Percentiles rank a stretch among this genome's conserved stretches.
Conservation (phyloP, 768 basidiomycete genomes). For the Pulveroboletus sp. region DNA sequence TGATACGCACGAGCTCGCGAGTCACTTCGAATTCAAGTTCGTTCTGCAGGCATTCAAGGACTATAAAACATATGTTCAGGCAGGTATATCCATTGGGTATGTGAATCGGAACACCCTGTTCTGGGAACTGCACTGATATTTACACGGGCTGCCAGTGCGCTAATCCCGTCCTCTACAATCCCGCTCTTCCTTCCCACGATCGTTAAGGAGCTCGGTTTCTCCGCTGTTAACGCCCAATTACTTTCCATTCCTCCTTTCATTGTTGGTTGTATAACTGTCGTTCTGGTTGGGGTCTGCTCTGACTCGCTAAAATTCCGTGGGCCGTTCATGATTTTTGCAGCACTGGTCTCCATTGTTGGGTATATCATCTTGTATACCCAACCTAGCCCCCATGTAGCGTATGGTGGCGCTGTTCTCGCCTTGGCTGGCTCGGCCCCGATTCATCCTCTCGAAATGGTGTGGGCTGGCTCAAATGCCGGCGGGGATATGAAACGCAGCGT, state of each 20-base stretch:
- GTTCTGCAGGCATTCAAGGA: neutral
- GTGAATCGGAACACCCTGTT: no score
- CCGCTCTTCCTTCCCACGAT: neutral
- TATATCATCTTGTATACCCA: neutral
- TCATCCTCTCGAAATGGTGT: no score
- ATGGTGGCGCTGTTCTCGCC: neutral
- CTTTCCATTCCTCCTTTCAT: neutral
- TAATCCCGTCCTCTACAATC: neutral
- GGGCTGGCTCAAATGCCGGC: neutral
- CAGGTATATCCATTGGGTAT: neutral
- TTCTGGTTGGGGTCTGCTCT: neutral
- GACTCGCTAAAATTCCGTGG: no score
- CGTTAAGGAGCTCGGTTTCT: neutral
- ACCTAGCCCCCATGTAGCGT: neutral
- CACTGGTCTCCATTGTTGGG: neutral
- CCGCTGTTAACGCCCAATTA: neutral
- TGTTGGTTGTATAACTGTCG: neutral
- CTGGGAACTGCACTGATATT: neutral
- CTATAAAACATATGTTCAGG: slow-evolving; percentile 2
- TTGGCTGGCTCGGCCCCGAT: no score
- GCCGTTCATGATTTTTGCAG: no score
- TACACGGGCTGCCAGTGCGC: neutral
- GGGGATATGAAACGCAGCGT: neutral
- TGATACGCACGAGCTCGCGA: neutral
- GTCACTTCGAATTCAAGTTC: neutral